Evolutionary conservation across 2,329 filamentous ascomycete genomes (phyloP), one percentile per base, ranked within the genome.

Genomic region (Alternaria consortialis): DNA sequence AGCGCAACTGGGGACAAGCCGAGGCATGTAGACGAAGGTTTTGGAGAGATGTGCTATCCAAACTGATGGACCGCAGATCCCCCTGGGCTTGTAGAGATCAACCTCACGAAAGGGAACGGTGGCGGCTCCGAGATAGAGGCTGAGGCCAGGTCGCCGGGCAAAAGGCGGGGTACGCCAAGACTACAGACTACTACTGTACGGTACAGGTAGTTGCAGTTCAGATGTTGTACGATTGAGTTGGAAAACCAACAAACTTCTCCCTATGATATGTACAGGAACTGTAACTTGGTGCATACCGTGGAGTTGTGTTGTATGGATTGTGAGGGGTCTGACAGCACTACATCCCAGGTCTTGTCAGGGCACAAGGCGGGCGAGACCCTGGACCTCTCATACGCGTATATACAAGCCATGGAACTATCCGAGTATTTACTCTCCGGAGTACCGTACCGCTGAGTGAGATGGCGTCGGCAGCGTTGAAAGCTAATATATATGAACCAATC

Each of bases 401-500:
- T 53, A 52, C 40, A 32, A 47, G 36, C 44, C 29, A 60, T 64
- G 60, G 44, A 55, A 59, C 66, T 58, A 57, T 57, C 58, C 47
- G 54, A 34, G 44, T 59, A 66, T 64, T 68, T 63, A 48, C 43
- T 36, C 27, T 60, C 44, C 47, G 20, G 37, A 31, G 27, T 36
- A 20, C 25, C 56, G 47, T 61, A 67, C 60, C 58, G 58, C 59
- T 64, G 63, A 66, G 59, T 51, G 58, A 60, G n/a, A 37, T 58
- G 56, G 65, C 55, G 56, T 57, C 64, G 68, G 70, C 64, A 48
- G 46, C 17, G 4, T 25, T 27, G 46, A 12, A 64, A 55, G 23
- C 50, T 53, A 48, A 42, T 32, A 48, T 32, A n/a, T 27, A 44
- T n/a, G 50, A 48, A 20, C 73, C 73, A 75, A 75, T 75, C 57